Conservation (phyloP, 805 yeast genomes). For the Candida caryicola region DNA sequence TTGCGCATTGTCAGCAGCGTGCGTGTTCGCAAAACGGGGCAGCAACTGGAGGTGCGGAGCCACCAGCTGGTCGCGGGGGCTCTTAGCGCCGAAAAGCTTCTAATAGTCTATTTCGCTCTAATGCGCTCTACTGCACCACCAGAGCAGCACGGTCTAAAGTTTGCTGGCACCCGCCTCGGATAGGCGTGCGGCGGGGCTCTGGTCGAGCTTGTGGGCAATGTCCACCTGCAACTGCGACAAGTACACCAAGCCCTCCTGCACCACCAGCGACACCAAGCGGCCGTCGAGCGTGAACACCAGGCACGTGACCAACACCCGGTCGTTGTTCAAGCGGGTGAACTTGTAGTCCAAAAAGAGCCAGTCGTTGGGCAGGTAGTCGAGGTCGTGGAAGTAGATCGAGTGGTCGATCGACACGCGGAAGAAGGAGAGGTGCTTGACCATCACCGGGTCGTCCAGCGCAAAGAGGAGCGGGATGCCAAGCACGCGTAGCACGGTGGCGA, state of each 20-base stretch:
- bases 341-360: constrained; percentile 36
- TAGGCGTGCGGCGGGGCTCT: background rate
- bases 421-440: constrained; percentile 13
- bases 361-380: constrained; percentile 32
- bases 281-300: constrained; percentile 26
- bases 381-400: constrained; percentile 34
- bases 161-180: background rate
- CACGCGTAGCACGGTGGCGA: constrained; percentile 26
- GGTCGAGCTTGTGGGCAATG: background rate
- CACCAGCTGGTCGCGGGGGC: too few species aligned
- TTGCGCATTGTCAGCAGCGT: too few species aligned
- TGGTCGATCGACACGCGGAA: constrained; percentile 42
- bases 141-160: too few species aligned
- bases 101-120: too few species aligned
- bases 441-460: constrained; percentile 1
- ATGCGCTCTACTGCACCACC: too few species aligned
- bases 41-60: too few species aligned
- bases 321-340: constrained; percentile 31
- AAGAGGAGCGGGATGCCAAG: constrained; percentile 15
- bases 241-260: constrained; percentile 32
- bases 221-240: background rate
- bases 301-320: constrained; percentile 30
- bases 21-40: too few species aligned
- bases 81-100: too few species aligned
- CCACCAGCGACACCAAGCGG: constrained; percentile 27